Evolutionary conservation across 2,329 filamentous ascomycete genomes (phyloP).

Genomic region (Coleophoma eucalyptorum): DNA sequence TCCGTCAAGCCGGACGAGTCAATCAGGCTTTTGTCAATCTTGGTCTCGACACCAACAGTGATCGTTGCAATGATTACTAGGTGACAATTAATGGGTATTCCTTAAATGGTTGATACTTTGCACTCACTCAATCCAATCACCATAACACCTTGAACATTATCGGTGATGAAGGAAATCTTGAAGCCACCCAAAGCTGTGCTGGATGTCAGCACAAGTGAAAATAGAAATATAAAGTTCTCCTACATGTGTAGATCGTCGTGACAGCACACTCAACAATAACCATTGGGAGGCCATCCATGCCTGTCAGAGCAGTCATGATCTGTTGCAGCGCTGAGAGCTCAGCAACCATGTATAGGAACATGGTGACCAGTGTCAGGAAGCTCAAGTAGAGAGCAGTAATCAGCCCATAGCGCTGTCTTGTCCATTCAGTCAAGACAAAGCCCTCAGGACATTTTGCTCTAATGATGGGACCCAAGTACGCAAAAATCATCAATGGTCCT

Average conservation of each 20-base stretch:
- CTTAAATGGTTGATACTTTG: background rate
- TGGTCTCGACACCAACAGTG: constrained; percentile 70
- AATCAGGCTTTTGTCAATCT: constrained; percentile 67
- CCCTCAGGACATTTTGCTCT: constrained; percentile 76
- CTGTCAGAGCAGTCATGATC: constrained; percentile 70
- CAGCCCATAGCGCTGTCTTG: constrained; percentile 70
- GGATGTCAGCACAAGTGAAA: constrained; percentile 3
- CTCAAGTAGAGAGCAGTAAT: constrained; percentile 70
- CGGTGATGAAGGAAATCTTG: constrained; percentile 78
- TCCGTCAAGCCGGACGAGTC: constrained; percentile 66
- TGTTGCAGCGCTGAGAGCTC: constrained; percentile 80
- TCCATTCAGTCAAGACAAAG: constrained; percentile 84
- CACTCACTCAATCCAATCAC: constrained; percentile 57
- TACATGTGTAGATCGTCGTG: constrained; percentile 82
- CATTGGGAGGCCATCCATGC: constrained; percentile 68
- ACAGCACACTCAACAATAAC: constrained; percentile 75
- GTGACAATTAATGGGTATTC: background rate
- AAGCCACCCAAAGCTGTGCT: constrained; percentile 72
- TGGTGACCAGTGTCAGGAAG: constrained; percentile 72
- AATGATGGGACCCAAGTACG: constrained; percentile 71
- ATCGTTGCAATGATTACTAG: constrained; percentile 68
- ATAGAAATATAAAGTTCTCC: constrained; percentile 12
- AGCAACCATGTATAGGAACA: constrained; percentile 85
- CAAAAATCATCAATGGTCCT: constrained; percentile 71
- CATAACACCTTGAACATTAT: constrained; percentile 78